Evolutionary conservation across 2,329 filamentous ascomycete species (phyloP), one percentile per base, ranked within the genome.

Genomic region (Thermothelomyces thermophilus): DNA sequence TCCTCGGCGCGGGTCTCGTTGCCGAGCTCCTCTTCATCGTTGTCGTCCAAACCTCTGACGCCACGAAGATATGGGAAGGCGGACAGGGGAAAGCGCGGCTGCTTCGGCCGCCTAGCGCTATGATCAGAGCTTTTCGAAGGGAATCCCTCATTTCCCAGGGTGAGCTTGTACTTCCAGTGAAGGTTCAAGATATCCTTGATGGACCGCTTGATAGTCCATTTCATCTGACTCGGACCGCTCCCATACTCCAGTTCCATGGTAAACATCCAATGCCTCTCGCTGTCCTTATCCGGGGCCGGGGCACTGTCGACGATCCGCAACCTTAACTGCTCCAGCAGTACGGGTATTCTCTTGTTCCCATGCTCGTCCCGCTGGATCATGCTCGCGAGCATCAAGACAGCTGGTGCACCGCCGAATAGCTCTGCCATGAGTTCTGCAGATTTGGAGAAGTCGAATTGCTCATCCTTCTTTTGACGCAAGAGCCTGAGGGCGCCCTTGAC

Each of bases 341-440:
- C 90, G 0, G 93, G 93, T 50, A 98, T 95, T 52, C 90, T 83
- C 69, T 88, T 93, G 68, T 95, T 93, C 42, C 91, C 90, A 61
- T 96, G 88, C 68, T 98, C 93, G 60, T 98, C 93, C 50, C 93
- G 80, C 69, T 97, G 93, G 60, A 97, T 93, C 87, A 97, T 96
- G 63, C 90, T 96, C 7, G 93, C 93, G 46, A 98, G 73, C 68
- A 98, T 95, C 51, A 98, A 73, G 17, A 91, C 93, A 20, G 93
- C 93, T 3, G 93, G 93, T 1, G 90, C 89, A 47, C 90, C 93
- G 37, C 93, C 94, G 42, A 93, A 80, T 33, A 98, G 73, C 68
- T 98, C 93, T 1, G 93, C 93, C 80, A 98, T 91, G 41, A 98
- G 75, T 66, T 98, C 93, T 2, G 93, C 90, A 9, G 91, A 97